phyloP scores from a whole-genome alignment of 768 basidiomycete genomes.

The Inosperma sp. region DNA sequence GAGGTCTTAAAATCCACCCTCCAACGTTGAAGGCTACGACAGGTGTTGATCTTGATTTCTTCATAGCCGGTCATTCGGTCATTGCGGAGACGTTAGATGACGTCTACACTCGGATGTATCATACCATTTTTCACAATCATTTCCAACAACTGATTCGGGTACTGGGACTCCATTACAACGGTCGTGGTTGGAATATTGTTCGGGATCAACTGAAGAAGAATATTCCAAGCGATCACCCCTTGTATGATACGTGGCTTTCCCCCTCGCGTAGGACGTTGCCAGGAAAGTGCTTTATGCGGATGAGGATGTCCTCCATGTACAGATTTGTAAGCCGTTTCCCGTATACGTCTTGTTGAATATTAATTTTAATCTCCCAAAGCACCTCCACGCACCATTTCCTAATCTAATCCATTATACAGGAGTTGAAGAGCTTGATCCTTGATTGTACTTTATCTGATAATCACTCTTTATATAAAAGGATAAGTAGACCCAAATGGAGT shows the following conservation, averaged over 20 bases:
- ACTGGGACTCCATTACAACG: constrained; percentile 52
- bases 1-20: constrained; percentile 50
- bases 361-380: constrained; percentile 27
- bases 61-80: constrained; percentile 45
- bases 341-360: not conserved
- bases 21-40: constrained; percentile 47
- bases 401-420: constrained; percentile 52
- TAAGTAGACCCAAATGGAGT: too few relatives aligned
- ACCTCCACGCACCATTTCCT: constrained; percentile 50
- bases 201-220: constrained; percentile 38
- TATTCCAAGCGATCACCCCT: constrained; percentile 44
- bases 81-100: constrained; percentile 48
- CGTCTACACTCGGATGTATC: constrained; percentile 54
- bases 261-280: constrained; percentile 44
- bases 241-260: constrained; percentile 48
- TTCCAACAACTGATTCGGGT: constrained; percentile 56
- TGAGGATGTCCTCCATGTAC: constrained; percentile 54
- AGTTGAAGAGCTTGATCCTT: constrained; percentile 8
- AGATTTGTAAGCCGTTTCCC: constrained; percentile 41
- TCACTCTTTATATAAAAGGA: too few relatives aligned
- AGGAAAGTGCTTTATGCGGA: constrained; percentile 54
- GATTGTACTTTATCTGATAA: not conserved
- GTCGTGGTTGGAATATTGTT: constrained; percentile 49
- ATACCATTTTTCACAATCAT: constrained; percentile 56
- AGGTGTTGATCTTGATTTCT: constrained; percentile 45